phyloP scores from a whole-genome alignment of 2,329 filamentous ascomycete species.

The Cadophora gregata region DNA sequence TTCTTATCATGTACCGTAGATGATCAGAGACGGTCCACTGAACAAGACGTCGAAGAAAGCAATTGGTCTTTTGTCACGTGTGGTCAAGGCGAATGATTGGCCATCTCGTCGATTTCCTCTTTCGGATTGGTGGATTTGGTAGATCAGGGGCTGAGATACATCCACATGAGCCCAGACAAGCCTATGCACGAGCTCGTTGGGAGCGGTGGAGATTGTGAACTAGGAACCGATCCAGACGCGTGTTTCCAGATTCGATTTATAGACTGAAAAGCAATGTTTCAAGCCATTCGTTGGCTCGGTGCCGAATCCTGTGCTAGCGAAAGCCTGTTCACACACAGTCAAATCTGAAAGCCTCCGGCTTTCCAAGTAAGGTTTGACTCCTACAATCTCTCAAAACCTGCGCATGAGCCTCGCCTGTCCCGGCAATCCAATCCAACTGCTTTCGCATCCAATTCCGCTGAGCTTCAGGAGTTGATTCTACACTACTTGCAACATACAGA shows the following conservation, averaged over 20 bases:
- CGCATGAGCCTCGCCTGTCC: conserved; percentile 25
- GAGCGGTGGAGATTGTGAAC: too few species aligned
- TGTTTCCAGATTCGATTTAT: neutral
- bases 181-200: too few species aligned
- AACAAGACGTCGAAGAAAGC: too few species aligned
- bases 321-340: conserved; percentile 27
- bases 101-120: conserved; percentile 28
- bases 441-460: conserved; percentile 28
- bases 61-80: too few species aligned
- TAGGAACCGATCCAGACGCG: too few species aligned
- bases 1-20: too few species aligned
- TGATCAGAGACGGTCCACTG: too few species aligned
- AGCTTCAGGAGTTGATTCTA: conserved; percentile 17
- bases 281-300: too few species aligned
- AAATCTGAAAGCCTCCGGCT: conserved; percentile 27
- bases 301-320: too few species aligned
- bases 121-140: neutral
- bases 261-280: neutral
- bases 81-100: conserved; percentile 23
- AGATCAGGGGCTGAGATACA: neutral
- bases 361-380: conserved; percentile 27
- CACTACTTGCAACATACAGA: conserved; percentile 26
- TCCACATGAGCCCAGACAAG: too few species aligned
- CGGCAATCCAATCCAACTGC: conserved; percentile 27
- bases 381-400: conserved; percentile 10